Conservation (phyloP, 2,329 filamentous ascomycete genomes). For the Clarireedia monteithiana region DNA sequence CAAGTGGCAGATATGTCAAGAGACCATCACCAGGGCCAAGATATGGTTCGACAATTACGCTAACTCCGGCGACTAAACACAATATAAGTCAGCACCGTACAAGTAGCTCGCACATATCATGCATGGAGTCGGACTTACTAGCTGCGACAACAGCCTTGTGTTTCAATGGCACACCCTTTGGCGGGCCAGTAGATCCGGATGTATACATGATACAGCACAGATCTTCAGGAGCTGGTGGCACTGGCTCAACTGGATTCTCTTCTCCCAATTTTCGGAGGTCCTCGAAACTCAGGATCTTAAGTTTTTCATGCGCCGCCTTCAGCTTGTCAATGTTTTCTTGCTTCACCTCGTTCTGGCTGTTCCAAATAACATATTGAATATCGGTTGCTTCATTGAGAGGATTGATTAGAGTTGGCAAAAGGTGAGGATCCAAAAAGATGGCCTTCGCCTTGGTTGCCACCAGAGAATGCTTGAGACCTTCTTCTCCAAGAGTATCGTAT, state of each 20-base stretch:
- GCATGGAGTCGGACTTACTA: constrained; percentile 56
- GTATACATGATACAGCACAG: constrained; percentile 81
- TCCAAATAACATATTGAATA: constrained; percentile 45
- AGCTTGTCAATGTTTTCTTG: constrained; percentile 42
- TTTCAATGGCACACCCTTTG: constrained; percentile 81
- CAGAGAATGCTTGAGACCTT: constrained; percentile 78
- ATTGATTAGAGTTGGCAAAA: constrained; percentile 52
- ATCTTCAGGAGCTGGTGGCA: constrained; percentile 67
- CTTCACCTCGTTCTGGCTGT: constrained; percentile 40
- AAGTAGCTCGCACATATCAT: constrained; percentile 40
- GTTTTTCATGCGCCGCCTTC: constrained; percentile 44
- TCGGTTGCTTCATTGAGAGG: constrained; percentile 49
- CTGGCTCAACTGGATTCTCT: constrained; percentile 60
- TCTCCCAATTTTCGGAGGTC: constrained; percentile 39
- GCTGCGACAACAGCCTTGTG: constrained; percentile 79
- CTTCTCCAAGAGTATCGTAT: constrained; percentile 83
- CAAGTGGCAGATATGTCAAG: constrained; percentile 85
- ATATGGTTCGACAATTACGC: constrained; percentile 66
- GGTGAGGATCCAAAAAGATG: constrained; percentile 80
- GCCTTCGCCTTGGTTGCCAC: constrained; percentile 70
- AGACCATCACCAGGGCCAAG: constrained; percentile 71
- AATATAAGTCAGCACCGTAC: neutral
- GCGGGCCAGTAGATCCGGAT: constrained; percentile 79
- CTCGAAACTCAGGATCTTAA: constrained; percentile 45
- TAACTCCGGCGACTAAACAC: constrained; percentile 64